Percentiles rank a stretch among this genome's conserved stretches.
Evolutionary conservation across 768 basidiomycete genomes (phyloP).

Genomic region (Ramaria rubella): DNA sequence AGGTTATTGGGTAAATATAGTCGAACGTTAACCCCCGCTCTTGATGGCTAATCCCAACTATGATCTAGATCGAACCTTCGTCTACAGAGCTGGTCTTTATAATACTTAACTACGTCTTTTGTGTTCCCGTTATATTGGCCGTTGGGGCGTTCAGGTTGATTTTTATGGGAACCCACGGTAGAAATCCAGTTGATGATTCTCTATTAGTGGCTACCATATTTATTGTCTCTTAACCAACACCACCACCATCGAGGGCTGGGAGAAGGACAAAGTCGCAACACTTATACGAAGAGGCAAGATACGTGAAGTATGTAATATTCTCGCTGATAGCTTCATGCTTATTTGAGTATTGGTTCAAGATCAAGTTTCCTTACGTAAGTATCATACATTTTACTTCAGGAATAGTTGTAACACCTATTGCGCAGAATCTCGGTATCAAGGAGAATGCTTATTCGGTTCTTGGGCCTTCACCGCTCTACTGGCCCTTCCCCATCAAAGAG

Average conservation of each 20-base stretch:
- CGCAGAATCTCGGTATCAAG: conserved; percentile 69
- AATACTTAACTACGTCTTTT: conserved; percentile 81
- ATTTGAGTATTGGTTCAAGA: conserved; percentile 30
- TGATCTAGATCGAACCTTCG: conserved; percentile 59
- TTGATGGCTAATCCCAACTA: background rate
- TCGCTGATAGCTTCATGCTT: background rate
- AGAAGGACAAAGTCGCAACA: conserved; percentile 90
- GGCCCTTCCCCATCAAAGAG: conserved; percentile 74
- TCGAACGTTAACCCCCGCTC: background rate
- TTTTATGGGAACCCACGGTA: background rate
- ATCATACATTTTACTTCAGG: conserved; percentile 1
- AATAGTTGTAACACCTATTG: background rate
- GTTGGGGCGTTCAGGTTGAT: conserved; percentile 87
- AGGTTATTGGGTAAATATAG: conserved; percentile 46
- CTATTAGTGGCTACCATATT: conserved; percentile 75
- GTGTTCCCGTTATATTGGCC: conserved; percentile 75
- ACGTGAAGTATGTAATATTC: conserved; percentile 46
- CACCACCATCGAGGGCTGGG: conserved; percentile 97
- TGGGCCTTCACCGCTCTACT: conserved; percentile 65
- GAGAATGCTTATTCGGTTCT: conserved; percentile 74
- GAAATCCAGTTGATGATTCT: background rate
- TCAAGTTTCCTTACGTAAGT: conserved; percentile 90
- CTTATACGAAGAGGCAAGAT: conserved; percentile 83
- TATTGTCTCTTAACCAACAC: conserved; percentile 70
- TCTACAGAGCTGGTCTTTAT: conserved; percentile 70